These are phyloP conservation scores for Calonectria pseudoreteaudii DNA, from an alignment of 2,329 filamentous ascomycete genomes.

Conservation along the genomic window DNA sequence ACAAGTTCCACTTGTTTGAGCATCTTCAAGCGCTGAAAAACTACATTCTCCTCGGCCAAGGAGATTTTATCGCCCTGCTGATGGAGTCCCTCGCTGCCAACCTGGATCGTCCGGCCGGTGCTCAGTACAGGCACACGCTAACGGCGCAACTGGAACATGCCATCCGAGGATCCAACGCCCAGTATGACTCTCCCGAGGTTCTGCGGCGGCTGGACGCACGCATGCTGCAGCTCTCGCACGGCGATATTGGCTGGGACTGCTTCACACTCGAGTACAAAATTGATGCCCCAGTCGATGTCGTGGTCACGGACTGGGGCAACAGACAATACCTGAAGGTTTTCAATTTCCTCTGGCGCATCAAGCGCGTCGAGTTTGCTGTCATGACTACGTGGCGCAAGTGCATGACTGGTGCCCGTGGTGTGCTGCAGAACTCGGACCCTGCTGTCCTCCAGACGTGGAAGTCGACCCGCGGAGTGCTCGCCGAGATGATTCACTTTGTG, in stretches of 20 bases:
- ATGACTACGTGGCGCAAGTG: conserved; percentile 92
- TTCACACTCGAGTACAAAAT: conserved; percentile 99
- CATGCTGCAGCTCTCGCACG: conserved; percentile 96
- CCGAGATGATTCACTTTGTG: conserved; percentile 99
- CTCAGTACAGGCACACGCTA: conserved; percentile 94
- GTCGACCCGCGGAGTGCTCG: conserved; percentile 84
- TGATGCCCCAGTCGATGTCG: conserved; percentile 94
- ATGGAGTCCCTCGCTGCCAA: conserved; percentile 97
- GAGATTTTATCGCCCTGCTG: conserved; percentile 95
- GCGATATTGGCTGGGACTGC: conserved; percentile 98
- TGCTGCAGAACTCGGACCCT: conserved; percentile 79
- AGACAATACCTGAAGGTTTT: conserved; percentile 99
- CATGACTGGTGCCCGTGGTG: conserved; percentile 95
- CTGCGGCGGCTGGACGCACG: conserved; percentile 93
- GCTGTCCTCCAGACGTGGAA: conserved; percentile 88
- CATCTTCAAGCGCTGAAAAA: conserved; percentile 93
- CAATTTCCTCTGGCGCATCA: conserved; percentile 98
- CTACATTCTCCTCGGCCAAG: conserved; percentile 93
- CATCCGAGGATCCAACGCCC: conserved; percentile 95
- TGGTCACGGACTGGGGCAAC: conserved; percentile 95
- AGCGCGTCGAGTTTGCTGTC: conserved; percentile 95
- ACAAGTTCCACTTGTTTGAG: conserved; percentile 94
- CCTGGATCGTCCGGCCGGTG: conserved; percentile 93
- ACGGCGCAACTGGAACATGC: conserved; percentile 99
- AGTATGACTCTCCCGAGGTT: conserved; percentile 93